Evolutionary conservation across 768 basidiomycete species (phyloP), one percentile per base, ranked within the genome.

Genomic region (Lentinula aciculospora): DNA sequence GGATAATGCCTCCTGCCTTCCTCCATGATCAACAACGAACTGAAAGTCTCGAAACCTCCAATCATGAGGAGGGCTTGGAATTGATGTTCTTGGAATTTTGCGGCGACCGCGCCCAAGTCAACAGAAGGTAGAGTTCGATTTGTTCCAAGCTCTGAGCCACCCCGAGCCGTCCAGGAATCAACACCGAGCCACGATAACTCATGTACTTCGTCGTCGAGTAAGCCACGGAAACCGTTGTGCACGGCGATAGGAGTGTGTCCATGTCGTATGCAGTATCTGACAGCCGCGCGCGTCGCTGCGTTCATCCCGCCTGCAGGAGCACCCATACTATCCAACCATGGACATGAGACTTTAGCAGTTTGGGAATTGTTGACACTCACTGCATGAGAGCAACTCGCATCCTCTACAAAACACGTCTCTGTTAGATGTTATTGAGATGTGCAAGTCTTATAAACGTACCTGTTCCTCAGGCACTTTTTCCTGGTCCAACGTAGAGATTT

Each of bases 221-320:
- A 81, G 34, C 97, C 97, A 48, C 86, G 86, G 81, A 98, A 98
- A 15, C 97, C 96, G 67, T 98, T 99, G 75, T 96, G 86, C 58
- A 99, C 83, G 0, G 87, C 93, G 39, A 98, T 77, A n/a, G 95
- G 88, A 25, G 80, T 89, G 69, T 99, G 97, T 5, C 97, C 96
- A 68, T 94, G 91, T 55, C 85, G 83, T 61, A 94, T 74, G 69
- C 94, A 98, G 74, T 94, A 98, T 10, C 97, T 88, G 21, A 91
- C 94, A 5, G 92, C 94, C 27, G 94, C 88, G 40, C 96, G 89
- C 1, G 94, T 97, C 0, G 96, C 97, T 1, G 97, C 95, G 68
- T 98, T 98, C 93, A 98, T 98, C 8, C 97, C 97, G 46, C 96
- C 96, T 2, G 97, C 97, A 4, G 97, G 96, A 1, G 97, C 97